Conservation (phyloP, 495 filamentous ascomycete species). For the Mycothermus thermophilus region DNA sequence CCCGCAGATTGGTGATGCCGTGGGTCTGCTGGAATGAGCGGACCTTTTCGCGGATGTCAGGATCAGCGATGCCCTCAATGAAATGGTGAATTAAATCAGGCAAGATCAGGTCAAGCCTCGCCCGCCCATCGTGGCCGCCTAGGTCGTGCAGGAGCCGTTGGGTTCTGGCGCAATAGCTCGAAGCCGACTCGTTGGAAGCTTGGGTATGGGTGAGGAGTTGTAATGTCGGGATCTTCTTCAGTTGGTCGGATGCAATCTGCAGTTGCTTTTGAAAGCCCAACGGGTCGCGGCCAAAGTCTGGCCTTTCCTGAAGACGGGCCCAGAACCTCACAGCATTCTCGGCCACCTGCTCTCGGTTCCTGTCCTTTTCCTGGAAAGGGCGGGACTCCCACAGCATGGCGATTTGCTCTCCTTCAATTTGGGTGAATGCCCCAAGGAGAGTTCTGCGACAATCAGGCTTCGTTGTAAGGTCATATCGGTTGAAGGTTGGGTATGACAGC, state of each 20-base stretch:
- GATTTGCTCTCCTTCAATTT: conserved; percentile 38
- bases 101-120: conserved; percentile 7
- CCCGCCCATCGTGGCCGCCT: conserved; percentile 7
- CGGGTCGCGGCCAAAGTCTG: conserved; percentile 23
- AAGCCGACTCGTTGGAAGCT: conserved; percentile 29
- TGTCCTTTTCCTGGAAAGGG: conserved; percentile 18
- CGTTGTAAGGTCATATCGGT: conserved; percentile 10
- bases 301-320: conserved; percentile 24
- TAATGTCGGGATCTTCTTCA: conserved; percentile 33
- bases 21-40: conserved; percentile 17
- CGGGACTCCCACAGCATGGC: conserved; percentile 31
- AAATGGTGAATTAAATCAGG: conserved; percentile 25
- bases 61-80: conserved; percentile 29
- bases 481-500: conserved; percentile 25
- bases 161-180: conserved; percentile 30
- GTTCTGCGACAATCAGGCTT: conserved; percentile 23
- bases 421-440: conserved; percentile 31
- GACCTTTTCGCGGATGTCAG: conserved; percentile 23
- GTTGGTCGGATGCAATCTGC: conserved; percentile 22
- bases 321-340: conserved; percentile 23
- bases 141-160: conserved; percentile 24
- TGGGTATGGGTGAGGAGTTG: conserved; percentile 36
- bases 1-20: conserved; percentile 11
- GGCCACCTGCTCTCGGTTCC: conserved; percentile 22
- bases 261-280: conserved; percentile 34